Percentiles rank a stretch among this genome's conserved stretches.
Conservation (phyloP, 441 rosid species). For the Croton laevigatus region DNA sequence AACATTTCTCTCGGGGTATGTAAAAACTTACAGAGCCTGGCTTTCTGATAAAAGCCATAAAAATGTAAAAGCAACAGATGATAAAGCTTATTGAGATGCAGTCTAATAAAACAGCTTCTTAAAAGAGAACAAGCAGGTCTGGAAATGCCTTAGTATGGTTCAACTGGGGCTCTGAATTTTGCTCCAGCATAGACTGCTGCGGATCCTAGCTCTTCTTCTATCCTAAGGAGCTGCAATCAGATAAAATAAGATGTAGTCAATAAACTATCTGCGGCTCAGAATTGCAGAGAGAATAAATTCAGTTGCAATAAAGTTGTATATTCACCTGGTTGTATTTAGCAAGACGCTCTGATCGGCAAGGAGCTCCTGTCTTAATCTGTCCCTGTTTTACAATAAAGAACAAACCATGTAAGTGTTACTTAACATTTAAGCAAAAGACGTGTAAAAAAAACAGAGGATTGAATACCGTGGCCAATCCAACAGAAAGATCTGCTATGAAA, state of each 20-base stretch:
- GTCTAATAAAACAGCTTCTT: background rate
- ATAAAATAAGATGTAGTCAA: background rate
- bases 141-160: constrained; percentile 54
- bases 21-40: background rate
- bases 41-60: background rate
- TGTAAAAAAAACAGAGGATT: background rate
- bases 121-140: no score
- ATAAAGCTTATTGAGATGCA: background rate
- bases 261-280: background rate
- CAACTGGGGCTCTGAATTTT: constrained; percentile 76
- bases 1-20: background rate
- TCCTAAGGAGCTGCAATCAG: constrained; percentile 67
- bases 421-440: background rate
- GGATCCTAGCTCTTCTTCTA: constrained; percentile 87
- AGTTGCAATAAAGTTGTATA: background rate
- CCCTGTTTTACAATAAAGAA: constrained; percentile 43
- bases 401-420: background rate
- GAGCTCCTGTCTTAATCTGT: constrained; percentile 95
- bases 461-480: constrained; percentile 85
- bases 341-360: constrained; percentile 95
- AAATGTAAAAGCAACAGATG: background rate
- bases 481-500: constrained; percentile 89
- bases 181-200: constrained; percentile 84
- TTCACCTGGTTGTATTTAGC: constrained; percentile 88
- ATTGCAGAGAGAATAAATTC: background rate